These are phyloP conservation scores for Murraya koenigii DNA, from an alignment of 345 rosid genomes.

Conservation along the genomic window DNA sequence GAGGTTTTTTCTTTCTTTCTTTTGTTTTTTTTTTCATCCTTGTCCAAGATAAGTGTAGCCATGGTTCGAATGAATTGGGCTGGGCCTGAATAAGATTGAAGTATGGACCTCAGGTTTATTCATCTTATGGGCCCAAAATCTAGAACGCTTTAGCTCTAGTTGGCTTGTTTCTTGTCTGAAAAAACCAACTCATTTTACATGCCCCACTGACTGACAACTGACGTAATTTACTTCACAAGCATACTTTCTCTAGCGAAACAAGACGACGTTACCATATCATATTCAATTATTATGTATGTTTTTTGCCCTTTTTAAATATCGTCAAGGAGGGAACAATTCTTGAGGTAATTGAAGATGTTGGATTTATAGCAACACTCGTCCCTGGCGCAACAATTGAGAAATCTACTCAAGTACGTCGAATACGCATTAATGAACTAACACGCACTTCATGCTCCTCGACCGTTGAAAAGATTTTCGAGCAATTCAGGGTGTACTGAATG, in stretches of 20 bases:
- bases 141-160: too few relatives aligned
- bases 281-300: background rate
- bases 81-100: background rate
- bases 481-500: constrained; percentile 60
- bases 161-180: too few relatives aligned
- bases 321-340: constrained; percentile 75
- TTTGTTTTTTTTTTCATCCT: too few relatives aligned
- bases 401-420: constrained; percentile 59
- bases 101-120: background rate
- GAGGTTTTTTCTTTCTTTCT: too few relatives aligned
- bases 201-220: too few relatives aligned
- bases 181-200: too few relatives aligned
- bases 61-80: background rate
- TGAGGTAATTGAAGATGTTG: constrained; percentile 79
- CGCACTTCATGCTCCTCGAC: constrained; percentile 81
- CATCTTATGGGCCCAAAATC: background rate
- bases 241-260: too few relatives aligned
- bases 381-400: constrained; percentile 47
- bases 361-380: constrained; percentile 64
- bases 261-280: too few relatives aligned
- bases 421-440: constrained; percentile 76
- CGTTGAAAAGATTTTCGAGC: constrained; percentile 61
- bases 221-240: too few relatives aligned
- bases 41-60: too few relatives aligned
- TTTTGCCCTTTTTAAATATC: too few relatives aligned